A percentile compares a stretch with the other conserved stretches of the same genome.
phyloP scores from a whole-genome alignment of 2,329 filamentous ascomycete species.

The Magnaporthiopsis poae region DNA sequence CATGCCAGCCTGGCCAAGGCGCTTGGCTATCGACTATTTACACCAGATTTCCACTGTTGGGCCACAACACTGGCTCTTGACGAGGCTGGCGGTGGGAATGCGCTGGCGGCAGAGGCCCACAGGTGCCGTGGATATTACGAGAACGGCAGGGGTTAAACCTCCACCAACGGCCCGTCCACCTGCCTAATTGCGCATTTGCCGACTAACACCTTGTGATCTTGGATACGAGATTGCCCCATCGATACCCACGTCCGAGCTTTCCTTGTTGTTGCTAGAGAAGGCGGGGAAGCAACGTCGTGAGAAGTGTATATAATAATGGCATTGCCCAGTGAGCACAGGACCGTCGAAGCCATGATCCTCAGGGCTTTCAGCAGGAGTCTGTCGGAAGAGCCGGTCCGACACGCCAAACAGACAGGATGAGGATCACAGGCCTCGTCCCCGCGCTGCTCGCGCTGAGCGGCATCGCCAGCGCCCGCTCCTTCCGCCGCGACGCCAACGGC shows the following conservation, averaged over 20 bases:
- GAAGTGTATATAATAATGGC: neutral
- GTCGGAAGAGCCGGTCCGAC: neutral
- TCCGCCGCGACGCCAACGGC: conserved; percentile 1
- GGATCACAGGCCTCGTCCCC: neutral
- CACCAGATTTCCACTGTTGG: neutral
- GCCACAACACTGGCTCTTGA: neutral
- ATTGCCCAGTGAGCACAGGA: neutral
- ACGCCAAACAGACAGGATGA: conserved; percentile 1
- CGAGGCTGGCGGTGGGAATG: no score
- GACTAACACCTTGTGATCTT: neutral
- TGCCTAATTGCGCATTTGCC: neutral
- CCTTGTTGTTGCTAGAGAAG: neutral
- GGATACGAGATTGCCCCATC: neutral
- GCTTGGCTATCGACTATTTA: neutral
- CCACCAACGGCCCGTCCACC: neutral
- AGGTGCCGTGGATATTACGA: neutral
- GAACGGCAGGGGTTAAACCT: neutral
- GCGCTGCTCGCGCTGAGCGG: conserved; percentile 1
- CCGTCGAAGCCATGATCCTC: neutral
- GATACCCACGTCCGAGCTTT: neutral
- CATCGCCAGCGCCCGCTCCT: conserved; percentile 1
- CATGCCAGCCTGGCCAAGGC: neutral
- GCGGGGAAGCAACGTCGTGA: neutral
- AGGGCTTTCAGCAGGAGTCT: neutral
- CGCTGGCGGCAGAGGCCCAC: neutral